phyloP scores from a whole-genome alignment of 352 stramenopile species.

The Globisporangium lucens region DNA sequence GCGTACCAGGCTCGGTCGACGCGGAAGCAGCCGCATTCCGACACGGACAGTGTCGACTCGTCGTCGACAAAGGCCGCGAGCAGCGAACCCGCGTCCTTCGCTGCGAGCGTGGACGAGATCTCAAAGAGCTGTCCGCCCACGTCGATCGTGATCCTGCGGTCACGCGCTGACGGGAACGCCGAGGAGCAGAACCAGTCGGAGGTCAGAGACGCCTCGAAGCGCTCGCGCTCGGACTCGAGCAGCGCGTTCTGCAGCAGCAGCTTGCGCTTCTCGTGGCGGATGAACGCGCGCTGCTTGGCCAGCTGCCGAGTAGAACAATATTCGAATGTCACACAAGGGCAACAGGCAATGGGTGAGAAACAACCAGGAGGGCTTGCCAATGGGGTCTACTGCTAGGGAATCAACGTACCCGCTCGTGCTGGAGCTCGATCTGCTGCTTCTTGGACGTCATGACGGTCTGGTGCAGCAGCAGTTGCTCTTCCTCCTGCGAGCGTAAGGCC shows the following conservation, averaged over 20 bases:
- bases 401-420: slow-evolving; percentile 49
- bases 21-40: slow-evolving; percentile 70
- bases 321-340: neutral
- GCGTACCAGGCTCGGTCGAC: slow-evolving; percentile 67
- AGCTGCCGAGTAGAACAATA: slow-evolving; percentile 27
- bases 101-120: slow-evolving; percentile 41
- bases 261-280: slow-evolving; percentile 76
- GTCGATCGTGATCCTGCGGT: slow-evolving; percentile 56
- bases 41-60: slow-evolving; percentile 52
- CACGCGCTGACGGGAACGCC: slow-evolving; percentile 41
- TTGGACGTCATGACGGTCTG: slow-evolving; percentile 69
- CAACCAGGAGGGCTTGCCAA: neutral
- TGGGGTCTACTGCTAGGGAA: neutral
- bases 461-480: slow-evolving; percentile 65
- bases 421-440: slow-evolving; percentile 55
- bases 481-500: slow-evolving; percentile 33
- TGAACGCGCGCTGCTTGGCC: slow-evolving; percentile 73
- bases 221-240: slow-evolving; percentile 68
- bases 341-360: neutral
- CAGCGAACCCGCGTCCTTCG: slow-evolving; percentile 56
- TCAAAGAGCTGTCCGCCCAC: slow-evolving; percentile 77
- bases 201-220: slow-evolving; percentile 60
- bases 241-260: slow-evolving; percentile 71
- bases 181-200: slow-evolving; percentile 75
- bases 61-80: slow-evolving; percentile 63